Percentiles rank a stretch among this genome's conserved stretches.
Conservation (phyloP, 768 basidiomycete species). For the Leccinum boreale region DNA sequence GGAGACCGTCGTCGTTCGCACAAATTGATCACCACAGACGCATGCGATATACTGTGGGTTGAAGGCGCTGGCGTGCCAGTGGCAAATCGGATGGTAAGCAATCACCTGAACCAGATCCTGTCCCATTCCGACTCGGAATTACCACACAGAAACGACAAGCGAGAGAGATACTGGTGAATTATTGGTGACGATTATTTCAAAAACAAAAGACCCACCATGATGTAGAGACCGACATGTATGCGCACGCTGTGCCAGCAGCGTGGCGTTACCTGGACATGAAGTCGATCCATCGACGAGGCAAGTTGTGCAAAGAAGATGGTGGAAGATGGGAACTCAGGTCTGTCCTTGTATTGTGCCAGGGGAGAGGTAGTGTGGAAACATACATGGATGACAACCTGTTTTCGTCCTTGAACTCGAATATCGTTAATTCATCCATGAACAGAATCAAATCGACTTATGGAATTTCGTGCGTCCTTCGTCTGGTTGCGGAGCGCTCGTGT, state of each 20-base stretch:
- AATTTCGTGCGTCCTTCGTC: not conserved
- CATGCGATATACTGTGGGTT: too few relatives aligned
- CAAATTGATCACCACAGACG: too few relatives aligned
- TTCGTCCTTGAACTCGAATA: not conserved
- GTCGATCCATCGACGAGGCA: not conserved
- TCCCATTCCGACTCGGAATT: too few relatives aligned
- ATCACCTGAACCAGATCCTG: too few relatives aligned
- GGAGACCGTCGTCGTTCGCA: too few relatives aligned
- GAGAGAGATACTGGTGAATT: too few relatives aligned
- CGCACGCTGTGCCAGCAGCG: not conserved
- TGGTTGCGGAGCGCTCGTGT: not conserved
- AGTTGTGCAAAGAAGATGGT: not conserved
- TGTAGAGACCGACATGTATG: not conserved
- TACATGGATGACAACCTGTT: not conserved
- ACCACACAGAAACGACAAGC: too few relatives aligned
- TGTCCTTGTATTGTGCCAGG: too few relatives aligned
- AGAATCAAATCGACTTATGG: not conserved
- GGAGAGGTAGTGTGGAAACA: not conserved
- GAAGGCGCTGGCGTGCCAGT: too few relatives aligned
- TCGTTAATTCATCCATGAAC: not conserved
- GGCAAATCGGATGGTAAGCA: too few relatives aligned
- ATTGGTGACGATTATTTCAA: too few relatives aligned
- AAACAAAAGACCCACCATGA: too few relatives aligned
- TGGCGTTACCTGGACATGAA: not conserved
- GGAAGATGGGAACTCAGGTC: not conserved